Evolutionary conservation across 345 rosid species (phyloP).

Genomic region (Boechera stricta): DNA sequence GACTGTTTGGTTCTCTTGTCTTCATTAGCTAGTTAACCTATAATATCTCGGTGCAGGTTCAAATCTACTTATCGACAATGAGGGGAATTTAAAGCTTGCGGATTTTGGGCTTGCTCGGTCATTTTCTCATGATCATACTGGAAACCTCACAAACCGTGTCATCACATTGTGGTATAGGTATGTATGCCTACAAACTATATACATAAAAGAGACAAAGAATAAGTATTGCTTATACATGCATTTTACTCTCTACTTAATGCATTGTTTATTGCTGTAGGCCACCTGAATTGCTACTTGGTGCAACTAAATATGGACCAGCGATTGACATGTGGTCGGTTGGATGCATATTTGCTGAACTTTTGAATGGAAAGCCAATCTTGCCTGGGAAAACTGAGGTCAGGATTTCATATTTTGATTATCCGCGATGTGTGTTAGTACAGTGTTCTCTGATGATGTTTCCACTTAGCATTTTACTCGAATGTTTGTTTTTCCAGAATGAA

Average conservation of each 20-base stretch:
- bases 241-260: conserved; percentile 4
- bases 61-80: conserved; percentile 94
- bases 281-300: conserved; percentile 94
- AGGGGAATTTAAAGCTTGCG: conserved; percentile 95
- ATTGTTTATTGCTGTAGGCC: conserved; percentile 58
- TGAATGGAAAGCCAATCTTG: conserved; percentile 87
- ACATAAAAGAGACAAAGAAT: neutral
- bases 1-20: neutral
- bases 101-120: conserved; percentile 98
- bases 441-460: conserved; percentile 9
- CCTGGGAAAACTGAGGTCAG: conserved; percentile 94
- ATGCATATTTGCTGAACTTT: conserved; percentile 93
- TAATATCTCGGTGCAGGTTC: conserved; percentile 64
- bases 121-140: conserved; percentile 75
- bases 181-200: conserved; percentile 19
- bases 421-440: neutral
- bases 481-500: conserved; percentile 50
- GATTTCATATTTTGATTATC: neutral
- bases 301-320: conserved; percentile 94
- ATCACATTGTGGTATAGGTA: conserved; percentile 99
- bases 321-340: conserved; percentile 99
- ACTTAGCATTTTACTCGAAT: neutral
- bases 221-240: conserved; percentile 10
- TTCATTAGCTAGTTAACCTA: conserved; percentile 20
- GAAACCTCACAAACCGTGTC: conserved; percentile 91